Percentiles rank a stretch among this genome's conserved stretches.
Conservation (phyloP, 2,329 filamentous ascomycete species). For the Diaporthe amygdali region DNA sequence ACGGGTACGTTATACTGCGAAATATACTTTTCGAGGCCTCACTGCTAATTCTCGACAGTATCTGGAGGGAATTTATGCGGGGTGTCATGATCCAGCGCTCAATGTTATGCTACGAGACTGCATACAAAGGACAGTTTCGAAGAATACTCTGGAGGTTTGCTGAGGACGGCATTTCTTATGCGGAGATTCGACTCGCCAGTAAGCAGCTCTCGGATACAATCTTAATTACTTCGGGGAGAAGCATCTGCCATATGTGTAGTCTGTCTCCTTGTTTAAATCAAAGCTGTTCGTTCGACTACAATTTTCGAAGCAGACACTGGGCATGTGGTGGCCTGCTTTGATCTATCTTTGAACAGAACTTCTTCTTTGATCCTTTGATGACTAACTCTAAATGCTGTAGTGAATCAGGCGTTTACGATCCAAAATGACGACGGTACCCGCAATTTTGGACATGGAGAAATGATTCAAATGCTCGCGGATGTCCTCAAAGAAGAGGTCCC, state of each 20-base stretch:
- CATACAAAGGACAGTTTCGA: constrained; percentile 59
- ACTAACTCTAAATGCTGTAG: too few species aligned
- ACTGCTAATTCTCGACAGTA: neutral
- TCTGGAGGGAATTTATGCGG: neutral
- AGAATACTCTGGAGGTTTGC: constrained; percentile 60
- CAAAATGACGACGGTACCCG: neutral
- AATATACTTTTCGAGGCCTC: neutral
- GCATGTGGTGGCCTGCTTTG: too few species aligned
- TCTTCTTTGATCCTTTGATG: too few species aligned
- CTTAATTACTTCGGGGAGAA: too few species aligned
- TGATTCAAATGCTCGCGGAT: neutral
- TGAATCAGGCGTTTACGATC: neutral
- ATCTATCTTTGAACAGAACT: too few species aligned
- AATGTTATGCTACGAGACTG: constrained; percentile 59
- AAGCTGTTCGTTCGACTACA: too few species aligned
- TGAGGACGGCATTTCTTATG: constrained; percentile 62
- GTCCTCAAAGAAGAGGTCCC: neutral
- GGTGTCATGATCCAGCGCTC: constrained; percentile 57
- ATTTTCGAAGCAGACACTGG: too few species aligned
- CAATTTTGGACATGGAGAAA: neutral
- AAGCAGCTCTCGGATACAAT: too few species aligned
- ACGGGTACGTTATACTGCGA: neutral
- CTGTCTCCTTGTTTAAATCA: too few species aligned
- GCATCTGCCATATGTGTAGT: too few species aligned
- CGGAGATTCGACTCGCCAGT: constrained; percentile 57